Evolutionary conservation across 2,329 filamentous ascomycete species (phyloP).

Genomic region (Coleophoma crateriformis): DNA sequence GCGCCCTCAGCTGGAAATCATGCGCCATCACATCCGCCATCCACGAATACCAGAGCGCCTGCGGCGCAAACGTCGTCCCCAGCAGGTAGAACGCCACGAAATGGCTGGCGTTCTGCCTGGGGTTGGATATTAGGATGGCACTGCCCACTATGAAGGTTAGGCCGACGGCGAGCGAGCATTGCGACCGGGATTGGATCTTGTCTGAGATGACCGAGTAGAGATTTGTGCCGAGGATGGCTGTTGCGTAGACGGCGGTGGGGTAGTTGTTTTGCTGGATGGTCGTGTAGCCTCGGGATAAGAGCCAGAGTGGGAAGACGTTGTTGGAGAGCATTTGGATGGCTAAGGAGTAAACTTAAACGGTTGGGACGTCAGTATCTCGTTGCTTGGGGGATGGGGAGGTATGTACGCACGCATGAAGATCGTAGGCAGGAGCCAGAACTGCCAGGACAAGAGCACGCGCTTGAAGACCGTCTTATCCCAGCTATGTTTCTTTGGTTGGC

Average conservation of each 20-base stretch:
- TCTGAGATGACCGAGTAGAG: constrained; percentile 35
- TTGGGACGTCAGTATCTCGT: not conserved
- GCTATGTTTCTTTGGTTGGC: constrained; percentile 17
- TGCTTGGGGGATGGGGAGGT: not conserved
- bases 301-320: constrained; percentile 40
- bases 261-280: constrained; percentile 39
- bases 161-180: constrained; percentile 36
- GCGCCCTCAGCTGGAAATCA: constrained; percentile 34
- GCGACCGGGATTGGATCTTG: constrained; percentile 35
- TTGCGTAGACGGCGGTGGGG: constrained; percentile 34
- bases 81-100: constrained; percentile 39
- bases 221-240: constrained; percentile 35
- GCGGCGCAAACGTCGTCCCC: constrained; percentile 38
- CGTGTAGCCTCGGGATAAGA: constrained; percentile 36
- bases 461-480: constrained; percentile 9
- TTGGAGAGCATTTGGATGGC: constrained; percentile 36
- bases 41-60: constrained; percentile 41
- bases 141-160: constrained; percentile 35
- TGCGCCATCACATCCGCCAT: constrained; percentile 37
- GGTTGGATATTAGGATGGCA: constrained; percentile 30
- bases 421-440: constrained; percentile 37
- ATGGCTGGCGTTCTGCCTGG: constrained; percentile 27
- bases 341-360: constrained; percentile 31
- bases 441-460: constrained; percentile 32
- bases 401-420: constrained; percentile 35